A percentile compares a stretch with the other conserved stretches of the same genome.
Conservation (phyloP, 1,284 basidiomycete genomes). For the Stygiomarasmius scandens region DNA sequence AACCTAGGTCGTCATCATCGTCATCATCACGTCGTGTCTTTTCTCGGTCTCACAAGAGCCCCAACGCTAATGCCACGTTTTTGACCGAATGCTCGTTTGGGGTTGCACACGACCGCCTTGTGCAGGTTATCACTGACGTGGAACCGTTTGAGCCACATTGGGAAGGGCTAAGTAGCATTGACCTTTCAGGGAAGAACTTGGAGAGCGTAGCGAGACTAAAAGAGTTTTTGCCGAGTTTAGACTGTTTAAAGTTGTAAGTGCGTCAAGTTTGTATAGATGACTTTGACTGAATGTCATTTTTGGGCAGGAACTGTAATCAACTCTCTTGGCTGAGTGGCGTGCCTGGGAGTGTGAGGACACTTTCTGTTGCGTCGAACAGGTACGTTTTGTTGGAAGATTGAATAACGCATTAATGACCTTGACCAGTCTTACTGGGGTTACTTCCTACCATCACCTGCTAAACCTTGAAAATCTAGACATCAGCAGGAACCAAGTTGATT, state of each 20-base stretch:
- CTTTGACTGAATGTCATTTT: conserved; percentile 6
- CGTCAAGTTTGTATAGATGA: conserved; percentile 5
- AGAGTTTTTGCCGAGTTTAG: conserved; percentile 89
- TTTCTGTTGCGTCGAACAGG: conserved; percentile 82
- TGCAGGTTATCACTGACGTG: conserved; percentile 93
- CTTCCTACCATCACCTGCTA: conserved; percentile 86
- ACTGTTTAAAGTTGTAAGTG: conserved; percentile 78
- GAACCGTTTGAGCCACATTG: conserved; percentile 95
- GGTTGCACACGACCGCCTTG: conserved; percentile 86
- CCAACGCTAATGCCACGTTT: conserved; percentile 72
- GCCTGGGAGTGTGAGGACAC: conserved; percentile 75
- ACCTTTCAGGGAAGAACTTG: conserved; percentile 78
- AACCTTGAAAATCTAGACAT: conserved; percentile 92
- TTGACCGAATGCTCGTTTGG: conserved; percentile 95
- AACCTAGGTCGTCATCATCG: conserved; percentile 33
- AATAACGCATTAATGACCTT: conserved; percentile 6
- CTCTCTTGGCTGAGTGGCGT: conserved; percentile 88
- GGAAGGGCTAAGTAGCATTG: conserved; percentile 80
- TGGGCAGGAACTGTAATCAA: conserved; percentile 74
- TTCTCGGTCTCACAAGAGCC: conserved; percentile 42
- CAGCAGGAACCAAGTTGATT: conserved; percentile 88
- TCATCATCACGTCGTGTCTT: conserved; percentile 45
- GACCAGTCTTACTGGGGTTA: conserved; percentile 77
- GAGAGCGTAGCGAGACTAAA: conserved; percentile 92
- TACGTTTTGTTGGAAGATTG: conserved; percentile 30